Conservation (phyloP, 495 filamentous ascomycete genomes). For the Tuber calosporum region DNA sequence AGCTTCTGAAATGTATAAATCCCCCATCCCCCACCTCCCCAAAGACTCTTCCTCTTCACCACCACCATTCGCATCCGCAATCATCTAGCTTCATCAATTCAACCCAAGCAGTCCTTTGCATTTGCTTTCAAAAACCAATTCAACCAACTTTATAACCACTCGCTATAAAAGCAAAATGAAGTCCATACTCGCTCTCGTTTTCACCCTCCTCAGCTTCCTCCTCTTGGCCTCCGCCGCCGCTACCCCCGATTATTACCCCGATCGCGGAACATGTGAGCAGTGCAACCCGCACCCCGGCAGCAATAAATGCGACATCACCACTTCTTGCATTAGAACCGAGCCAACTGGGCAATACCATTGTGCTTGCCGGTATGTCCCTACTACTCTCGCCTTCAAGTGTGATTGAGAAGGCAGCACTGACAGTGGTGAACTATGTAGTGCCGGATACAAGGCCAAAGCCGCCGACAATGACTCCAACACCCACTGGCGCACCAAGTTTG, state of each 20-base stretch:
- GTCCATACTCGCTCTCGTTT: constrained; percentile 18
- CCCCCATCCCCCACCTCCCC: background rate
- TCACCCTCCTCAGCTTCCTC: constrained; percentile 26
- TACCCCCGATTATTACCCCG: background rate
- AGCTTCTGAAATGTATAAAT: background rate
- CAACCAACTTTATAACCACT: background rate
- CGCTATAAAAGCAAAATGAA: background rate
- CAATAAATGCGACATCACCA: constrained; percentile 33
- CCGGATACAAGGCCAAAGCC: constrained; percentile 21
- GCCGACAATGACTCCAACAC: background rate
- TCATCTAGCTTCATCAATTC: background rate
- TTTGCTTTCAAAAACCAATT: background rate
- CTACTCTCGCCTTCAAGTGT: background rate
- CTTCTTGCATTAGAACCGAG: constrained; percentile 18
- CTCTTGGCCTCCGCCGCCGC: background rate
- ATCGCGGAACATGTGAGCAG: constrained; percentile 16
- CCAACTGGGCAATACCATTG: constrained; percentile 22
- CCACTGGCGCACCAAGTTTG: constrained; percentile 36
- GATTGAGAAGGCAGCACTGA: background rate
- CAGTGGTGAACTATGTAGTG: constrained; percentile 5
- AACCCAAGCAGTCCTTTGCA: background rate
- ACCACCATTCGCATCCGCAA: background rate
- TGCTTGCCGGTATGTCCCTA: constrained; percentile 26
- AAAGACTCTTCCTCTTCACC: background rate
- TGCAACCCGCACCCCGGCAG: constrained; percentile 16